Evolutionary conservation across 2,329 filamentous ascomycete species (phyloP).

Genomic region (Septoria linicola): DNA sequence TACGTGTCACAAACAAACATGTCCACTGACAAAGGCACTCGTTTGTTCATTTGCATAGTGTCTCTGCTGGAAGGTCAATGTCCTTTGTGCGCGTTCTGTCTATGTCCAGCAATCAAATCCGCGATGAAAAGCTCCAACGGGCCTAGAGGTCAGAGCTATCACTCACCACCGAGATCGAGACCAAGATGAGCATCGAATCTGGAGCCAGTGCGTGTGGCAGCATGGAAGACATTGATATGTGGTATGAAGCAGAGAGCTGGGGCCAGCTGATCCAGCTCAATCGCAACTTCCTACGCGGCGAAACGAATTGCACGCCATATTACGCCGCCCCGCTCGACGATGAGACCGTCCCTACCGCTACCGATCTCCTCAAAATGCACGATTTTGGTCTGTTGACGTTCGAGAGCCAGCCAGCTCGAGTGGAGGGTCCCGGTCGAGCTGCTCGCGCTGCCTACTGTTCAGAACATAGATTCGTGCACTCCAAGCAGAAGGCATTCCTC

Average conservation of each 20-base stretch:
- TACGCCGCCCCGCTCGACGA: background rate
- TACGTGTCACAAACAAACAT: too few relatives aligned
- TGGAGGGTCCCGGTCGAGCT: background rate
- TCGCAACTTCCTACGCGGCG: slow-evolving; percentile 1
- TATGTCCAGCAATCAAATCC: too few relatives aligned
- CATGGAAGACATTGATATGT: background rate
- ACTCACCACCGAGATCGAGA: too few relatives aligned
- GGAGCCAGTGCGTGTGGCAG: background rate
- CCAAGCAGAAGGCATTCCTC: slow-evolving; percentile 4
- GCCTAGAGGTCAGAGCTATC: too few relatives aligned
- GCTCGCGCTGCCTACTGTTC: background rate
- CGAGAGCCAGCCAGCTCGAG: slow-evolving; percentile 2
- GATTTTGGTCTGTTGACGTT: slow-evolving; percentile 2
- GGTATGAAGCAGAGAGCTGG: slow-evolving; percentile 3
- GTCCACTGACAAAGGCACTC: too few relatives aligned
- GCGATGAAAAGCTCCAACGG: too few relatives aligned
- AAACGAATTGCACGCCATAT: background rate
- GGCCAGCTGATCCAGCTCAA: background rate
- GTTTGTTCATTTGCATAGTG: too few relatives aligned
- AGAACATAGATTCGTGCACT: background rate
- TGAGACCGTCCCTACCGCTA: background rate
- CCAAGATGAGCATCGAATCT: background rate
- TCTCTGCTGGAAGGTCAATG: too few relatives aligned
- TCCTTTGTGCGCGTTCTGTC: too few relatives aligned
- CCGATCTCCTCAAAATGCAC: background rate